Conservation (phyloP, 129 eudicot genomes). For the Centella asiatica region DNA sequence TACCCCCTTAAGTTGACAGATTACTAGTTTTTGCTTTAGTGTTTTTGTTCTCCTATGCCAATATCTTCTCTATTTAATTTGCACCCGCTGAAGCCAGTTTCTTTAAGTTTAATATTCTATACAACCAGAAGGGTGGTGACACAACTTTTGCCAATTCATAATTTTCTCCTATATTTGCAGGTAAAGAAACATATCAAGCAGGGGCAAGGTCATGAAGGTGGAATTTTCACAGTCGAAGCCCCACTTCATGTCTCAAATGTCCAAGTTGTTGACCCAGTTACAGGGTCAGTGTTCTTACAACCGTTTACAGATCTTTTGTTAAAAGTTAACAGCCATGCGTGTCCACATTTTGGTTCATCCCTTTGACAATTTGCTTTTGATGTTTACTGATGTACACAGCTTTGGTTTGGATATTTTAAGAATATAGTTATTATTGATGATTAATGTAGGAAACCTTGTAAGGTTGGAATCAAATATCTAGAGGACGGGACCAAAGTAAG, state of each 20-base stretch:
- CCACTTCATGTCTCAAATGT: constrained; percentile 95
- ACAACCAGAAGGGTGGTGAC: neutral
- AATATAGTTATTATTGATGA: neutral
- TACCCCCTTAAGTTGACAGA: neutral
- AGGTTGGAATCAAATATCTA: constrained; percentile 61
- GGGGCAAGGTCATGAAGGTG: constrained; percentile 99
- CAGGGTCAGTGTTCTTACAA: constrained; percentile 41
- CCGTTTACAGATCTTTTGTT: neutral
- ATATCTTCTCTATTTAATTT: neutral
- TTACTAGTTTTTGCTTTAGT: neutral
- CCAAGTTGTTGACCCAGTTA: constrained; percentile 85
- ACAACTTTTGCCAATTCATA: constrained; percentile 10
- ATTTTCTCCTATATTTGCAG: constrained; percentile 27
- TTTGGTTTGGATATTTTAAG: neutral
- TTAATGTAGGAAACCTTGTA: constrained; percentile 59
- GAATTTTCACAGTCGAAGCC: constrained; percentile 92
- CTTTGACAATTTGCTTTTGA: constrained; percentile 5
- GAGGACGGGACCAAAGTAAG: constrained; percentile 91
- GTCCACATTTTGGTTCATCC: neutral
- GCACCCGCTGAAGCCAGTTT: neutral
- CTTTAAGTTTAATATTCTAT: neutral
- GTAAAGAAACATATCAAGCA: constrained; percentile 96
- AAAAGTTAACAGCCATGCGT: neutral
- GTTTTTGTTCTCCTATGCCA: constrained; percentile 2
- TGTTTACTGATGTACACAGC: neutral